Conservation (phyloP, 2,329 filamentous ascomycete species). For the Erysiphe pisi region DNA sequence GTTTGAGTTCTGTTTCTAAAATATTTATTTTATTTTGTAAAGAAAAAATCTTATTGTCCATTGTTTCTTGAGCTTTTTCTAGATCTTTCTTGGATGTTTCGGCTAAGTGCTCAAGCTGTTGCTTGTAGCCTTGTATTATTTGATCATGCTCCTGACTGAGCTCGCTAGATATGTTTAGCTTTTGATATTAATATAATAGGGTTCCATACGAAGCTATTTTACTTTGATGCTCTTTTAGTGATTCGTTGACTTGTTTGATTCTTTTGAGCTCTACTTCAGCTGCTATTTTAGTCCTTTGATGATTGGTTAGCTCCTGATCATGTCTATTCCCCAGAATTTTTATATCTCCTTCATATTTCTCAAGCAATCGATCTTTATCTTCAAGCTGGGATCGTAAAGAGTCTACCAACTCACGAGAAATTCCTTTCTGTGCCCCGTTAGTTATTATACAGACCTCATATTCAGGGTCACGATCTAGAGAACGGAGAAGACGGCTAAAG, state of each 20-base stretch:
- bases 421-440: constrained; percentile 73
- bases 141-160: constrained; percentile 36
- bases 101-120: constrained; percentile 42
- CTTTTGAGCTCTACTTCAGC: constrained; percentile 44
- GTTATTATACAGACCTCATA: constrained; percentile 71
- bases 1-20: constrained; percentile 46
- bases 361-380: constrained; percentile 51
- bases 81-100: constrained; percentile 44
- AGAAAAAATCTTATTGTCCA: constrained; percentile 54
- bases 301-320: constrained; percentile 63
- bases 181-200: neutral
- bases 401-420: constrained; percentile 89
- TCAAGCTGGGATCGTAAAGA: constrained; percentile 66
- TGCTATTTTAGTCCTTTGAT: constrained; percentile 54
- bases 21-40: constrained; percentile 50
- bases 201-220: constrained; percentile 48
- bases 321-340: constrained; percentile 46
- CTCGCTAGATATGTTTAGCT: constrained; percentile 34
- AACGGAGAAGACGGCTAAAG: constrained; percentile 71
- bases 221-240: constrained; percentile 58
- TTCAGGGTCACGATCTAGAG: constrained; percentile 82
- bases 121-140: constrained; percentile 34
- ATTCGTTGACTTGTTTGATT: constrained; percentile 49
- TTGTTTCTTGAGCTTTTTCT: constrained; percentile 42
- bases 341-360: constrained; percentile 42